These are phyloP conservation scores for Chrysanthemum makinoi DNA, from an alignment of 129 eudicot species.

Conservation along the genomic window DNA sequence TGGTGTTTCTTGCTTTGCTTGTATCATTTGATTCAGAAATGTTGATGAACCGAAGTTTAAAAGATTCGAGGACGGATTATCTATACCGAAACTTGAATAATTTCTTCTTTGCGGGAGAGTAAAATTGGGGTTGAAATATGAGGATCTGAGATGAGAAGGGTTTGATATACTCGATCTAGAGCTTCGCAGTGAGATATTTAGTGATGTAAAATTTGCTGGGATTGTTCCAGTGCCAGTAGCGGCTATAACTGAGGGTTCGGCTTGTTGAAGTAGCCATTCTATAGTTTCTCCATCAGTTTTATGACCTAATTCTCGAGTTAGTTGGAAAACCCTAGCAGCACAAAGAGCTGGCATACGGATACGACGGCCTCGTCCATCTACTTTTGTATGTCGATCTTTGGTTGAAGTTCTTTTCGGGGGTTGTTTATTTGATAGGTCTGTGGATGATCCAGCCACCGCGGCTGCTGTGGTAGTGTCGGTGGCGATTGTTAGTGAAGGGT, in stretches of 20 bases:
- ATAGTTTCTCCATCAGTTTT: conserved; percentile 94
- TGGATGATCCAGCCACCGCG: conserved; percentile 13
- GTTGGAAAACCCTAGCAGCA: conserved; percentile 95
- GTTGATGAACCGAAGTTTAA: conserved; percentile 51
- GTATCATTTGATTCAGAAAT: conserved; percentile 48
- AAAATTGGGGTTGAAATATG: conserved; percentile 63
- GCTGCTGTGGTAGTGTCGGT: conserved; percentile 33
- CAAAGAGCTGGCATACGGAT: conserved; percentile 98
- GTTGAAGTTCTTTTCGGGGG: conserved; percentile 77
- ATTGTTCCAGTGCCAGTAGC: conserved; percentile 97
- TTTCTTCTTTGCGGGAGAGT: conserved; percentile 54
- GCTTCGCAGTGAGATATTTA: conserved; percentile 82
- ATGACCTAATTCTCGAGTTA: conserved; percentile 88
- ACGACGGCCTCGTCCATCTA: conserved; percentile 92
- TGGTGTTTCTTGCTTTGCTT: conserved; percentile 66
- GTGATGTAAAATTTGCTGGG: conserved; percentile 87
- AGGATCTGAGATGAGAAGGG: conserved; percentile 80
- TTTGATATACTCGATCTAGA: conserved; percentile 88
- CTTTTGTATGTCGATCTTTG: conserved; percentile 91
- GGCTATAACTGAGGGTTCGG: conserved; percentile 93
- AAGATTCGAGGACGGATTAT: conserved; percentile 33
- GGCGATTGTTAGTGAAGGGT: conserved; percentile 55
- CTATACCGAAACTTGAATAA: conserved; percentile 45
- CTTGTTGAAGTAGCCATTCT: conserved; percentile 94
- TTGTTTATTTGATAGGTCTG: conserved; percentile 58